phyloP scores from a whole-genome alignment of 2,329 filamentous ascomycete genomes.

The Neocucurbitaria cava region DNA sequence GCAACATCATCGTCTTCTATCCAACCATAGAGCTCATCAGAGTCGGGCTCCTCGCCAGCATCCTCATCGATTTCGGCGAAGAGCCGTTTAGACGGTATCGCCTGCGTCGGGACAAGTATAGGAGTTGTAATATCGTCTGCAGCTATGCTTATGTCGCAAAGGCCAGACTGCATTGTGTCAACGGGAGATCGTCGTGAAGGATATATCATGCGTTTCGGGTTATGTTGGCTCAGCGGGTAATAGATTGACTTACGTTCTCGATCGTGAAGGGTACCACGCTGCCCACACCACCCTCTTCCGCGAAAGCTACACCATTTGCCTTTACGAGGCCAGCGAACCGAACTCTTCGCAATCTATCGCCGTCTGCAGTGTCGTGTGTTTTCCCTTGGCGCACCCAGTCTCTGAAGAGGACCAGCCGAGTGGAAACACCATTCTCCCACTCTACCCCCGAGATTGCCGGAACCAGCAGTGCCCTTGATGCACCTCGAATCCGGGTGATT shows the following conservation, averaged over 20 bases:
- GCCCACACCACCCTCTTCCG: conserved; percentile 52
- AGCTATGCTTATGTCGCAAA: conserved; percentile 41
- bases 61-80: conserved; percentile 65
- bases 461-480: conserved; percentile 71
- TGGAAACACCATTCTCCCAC: conserved; percentile 81
- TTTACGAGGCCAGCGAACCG: conserved; percentile 56
- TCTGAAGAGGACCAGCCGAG: conserved; percentile 77
- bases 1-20: conserved; percentile 65
- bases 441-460: conserved; percentile 76
- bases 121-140: conserved; percentile 39
- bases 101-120: conserved; percentile 23
- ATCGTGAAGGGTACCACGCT: conserved; percentile 59
- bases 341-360: conserved; percentile 39
- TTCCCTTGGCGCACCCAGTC: conserved; percentile 62
- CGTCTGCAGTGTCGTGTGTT: conserved; percentile 29
- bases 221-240: conserved; percentile 33
- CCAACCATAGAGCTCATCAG: conserved; percentile 77
- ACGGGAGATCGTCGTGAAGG: conserved; percentile 24
- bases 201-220: conserved; percentile 16
- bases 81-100: conserved; percentile 64
- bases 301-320: conserved; percentile 48
- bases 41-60: conserved; percentile 66
- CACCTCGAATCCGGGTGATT: conserved; percentile 77
- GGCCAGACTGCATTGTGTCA: conserved; percentile 39
- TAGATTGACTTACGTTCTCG: conserved; percentile 53